A percentile compares a stretch with the other conserved stretches of the same genome.
phyloP scores from a whole-genome alignment of 2,329 filamentous ascomycete genomes.

The Fusarium sp. region DNA sequence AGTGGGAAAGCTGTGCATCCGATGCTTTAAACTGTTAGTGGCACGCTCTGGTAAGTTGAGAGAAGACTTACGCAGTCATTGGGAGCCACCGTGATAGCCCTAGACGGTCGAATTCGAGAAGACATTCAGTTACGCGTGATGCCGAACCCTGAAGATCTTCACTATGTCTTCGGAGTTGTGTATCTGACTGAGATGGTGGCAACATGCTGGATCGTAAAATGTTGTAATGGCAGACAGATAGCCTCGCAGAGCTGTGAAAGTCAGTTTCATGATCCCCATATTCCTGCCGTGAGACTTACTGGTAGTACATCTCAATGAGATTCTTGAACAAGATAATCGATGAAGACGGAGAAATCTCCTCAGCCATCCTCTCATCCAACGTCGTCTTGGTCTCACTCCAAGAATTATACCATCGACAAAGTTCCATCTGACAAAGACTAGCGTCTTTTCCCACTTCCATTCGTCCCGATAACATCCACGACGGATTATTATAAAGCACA shows the following conservation, averaged over 20 bases:
- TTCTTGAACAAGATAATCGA: slow-evolving; percentile 42
- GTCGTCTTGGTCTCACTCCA: slow-evolving; percentile 38
- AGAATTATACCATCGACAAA: slow-evolving; percentile 38
- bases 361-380: slow-evolving; percentile 13
- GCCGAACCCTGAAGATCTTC: slow-evolving; percentile 43
- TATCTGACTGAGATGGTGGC: slow-evolving; percentile 8
- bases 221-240: slow-evolving; percentile 42
- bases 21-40: slow-evolving; percentile 15
- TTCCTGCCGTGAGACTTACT: slow-evolving; percentile 5
- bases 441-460: slow-evolving; percentile 37
- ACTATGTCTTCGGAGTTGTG: slow-evolving; percentile 29
- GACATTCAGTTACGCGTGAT: slow-evolving; percentile 39
- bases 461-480: slow-evolving; percentile 33
- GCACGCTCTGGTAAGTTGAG: fast-evolving
- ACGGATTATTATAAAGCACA: slow-evolving; percentile 41
- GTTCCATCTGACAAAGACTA: slow-evolving; percentile 37
- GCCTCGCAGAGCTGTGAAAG: slow-evolving; percentile 27
- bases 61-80: slow-evolving; percentile 41
- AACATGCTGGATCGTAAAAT: slow-evolving; percentile 38
- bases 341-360: slow-evolving; percentile 6
- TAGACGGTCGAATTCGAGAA: slow-evolving; percentile 35
- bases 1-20: slow-evolving; percentile 42
- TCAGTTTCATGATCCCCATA: fast-evolving
- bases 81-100: slow-evolving; percentile 39
- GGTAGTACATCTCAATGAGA: slow-evolving; percentile 46